Conservation (phyloP, 23 red algal species). For the Pyropia haitanensis region DNA sequence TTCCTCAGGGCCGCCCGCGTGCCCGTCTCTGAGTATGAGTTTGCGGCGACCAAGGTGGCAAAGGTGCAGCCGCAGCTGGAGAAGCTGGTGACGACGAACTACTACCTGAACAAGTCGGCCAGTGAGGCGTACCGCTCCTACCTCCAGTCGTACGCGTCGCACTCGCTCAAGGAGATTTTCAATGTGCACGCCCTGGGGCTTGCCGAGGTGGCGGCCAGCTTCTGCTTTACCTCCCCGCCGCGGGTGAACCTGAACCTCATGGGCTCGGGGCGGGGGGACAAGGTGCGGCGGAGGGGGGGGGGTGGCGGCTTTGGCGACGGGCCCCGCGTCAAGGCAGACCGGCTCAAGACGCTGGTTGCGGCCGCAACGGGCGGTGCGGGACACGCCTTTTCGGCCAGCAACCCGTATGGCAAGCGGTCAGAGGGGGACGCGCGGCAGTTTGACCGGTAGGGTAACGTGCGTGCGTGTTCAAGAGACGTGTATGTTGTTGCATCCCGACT, state of each 20-base stretch:
- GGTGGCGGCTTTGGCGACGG: conserved; percentile 73
- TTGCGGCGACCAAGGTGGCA: conserved; percentile 74
- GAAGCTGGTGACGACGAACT: conserved; percentile 84
- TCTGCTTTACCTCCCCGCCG: conserved; percentile 84
- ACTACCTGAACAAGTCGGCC: conserved; percentile 81
- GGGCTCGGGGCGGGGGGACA: conserved; percentile 26
- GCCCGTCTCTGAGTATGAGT: conserved; percentile 97
- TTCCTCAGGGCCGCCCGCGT: conserved; percentile 73
- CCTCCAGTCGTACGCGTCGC: conserved; percentile 89
- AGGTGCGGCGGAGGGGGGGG: conserved; percentile 40
- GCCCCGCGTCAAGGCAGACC: conserved; percentile 35
- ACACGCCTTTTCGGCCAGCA: conserved; percentile 72
- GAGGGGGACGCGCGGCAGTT: conserved; percentile 44
- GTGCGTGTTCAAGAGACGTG: background rate
- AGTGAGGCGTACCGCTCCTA: conserved; percentile 90
- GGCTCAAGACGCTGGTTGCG: conserved; percentile 36
- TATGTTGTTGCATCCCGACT: too few species aligned
- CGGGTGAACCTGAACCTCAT: conserved; percentile 64
- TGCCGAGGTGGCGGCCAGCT: conserved; percentile 76
- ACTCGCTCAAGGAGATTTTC: conserved; percentile 93
- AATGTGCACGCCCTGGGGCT: conserved; percentile 89
- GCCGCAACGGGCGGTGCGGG: conserved; percentile 16
- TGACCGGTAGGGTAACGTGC: background rate
- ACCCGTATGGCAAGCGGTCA: conserved; percentile 67
- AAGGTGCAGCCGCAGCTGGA: conserved; percentile 93